phyloP scores from a whole-genome alignment of 257 asterid species.

The Echium plantagineum region DNA sequence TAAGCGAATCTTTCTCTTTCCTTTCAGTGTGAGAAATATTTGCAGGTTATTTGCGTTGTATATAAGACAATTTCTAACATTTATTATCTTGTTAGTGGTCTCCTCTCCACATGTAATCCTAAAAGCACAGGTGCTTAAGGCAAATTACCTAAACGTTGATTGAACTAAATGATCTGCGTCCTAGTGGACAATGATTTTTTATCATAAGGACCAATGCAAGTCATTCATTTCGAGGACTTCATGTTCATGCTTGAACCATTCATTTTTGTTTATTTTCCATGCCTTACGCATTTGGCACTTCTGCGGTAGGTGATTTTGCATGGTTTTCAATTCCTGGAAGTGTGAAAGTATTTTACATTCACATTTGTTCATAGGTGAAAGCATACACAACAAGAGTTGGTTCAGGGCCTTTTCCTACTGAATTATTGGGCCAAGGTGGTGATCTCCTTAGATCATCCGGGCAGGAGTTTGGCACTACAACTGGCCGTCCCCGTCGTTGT shows the following conservation, averaged over 20 bases:
- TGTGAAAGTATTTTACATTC: not conserved
- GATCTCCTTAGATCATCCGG: constrained; percentile 82
- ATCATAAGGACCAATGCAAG: not conserved
- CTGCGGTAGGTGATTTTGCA: not conserved
- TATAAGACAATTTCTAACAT: not conserved
- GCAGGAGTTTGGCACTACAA: constrained; percentile 95
- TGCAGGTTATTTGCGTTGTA: not conserved
- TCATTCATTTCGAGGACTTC: not conserved
- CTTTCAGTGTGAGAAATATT: not conserved
- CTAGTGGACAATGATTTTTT: not conserved
- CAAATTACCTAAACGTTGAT: not conserved
- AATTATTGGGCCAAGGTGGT: constrained; percentile 68
- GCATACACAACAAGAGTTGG: constrained; percentile 97
- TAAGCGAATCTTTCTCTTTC: constrained; percentile 23
- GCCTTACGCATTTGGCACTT: not conserved
- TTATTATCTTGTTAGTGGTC: not conserved
- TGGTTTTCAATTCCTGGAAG: not conserved
- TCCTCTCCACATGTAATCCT: not conserved
- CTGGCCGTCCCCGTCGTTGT: constrained; percentile 98
- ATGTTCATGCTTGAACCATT: not conserved
- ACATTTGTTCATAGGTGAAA: constrained; percentile 54
- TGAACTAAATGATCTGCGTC: not conserved
- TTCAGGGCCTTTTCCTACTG: constrained; percentile 97
- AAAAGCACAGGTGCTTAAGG: not conserved
- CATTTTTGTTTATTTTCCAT: not conserved